Evolutionary conservation across 1,139 yeast species (phyloP).

Genomic region (Fermentozyma sake): DNA sequence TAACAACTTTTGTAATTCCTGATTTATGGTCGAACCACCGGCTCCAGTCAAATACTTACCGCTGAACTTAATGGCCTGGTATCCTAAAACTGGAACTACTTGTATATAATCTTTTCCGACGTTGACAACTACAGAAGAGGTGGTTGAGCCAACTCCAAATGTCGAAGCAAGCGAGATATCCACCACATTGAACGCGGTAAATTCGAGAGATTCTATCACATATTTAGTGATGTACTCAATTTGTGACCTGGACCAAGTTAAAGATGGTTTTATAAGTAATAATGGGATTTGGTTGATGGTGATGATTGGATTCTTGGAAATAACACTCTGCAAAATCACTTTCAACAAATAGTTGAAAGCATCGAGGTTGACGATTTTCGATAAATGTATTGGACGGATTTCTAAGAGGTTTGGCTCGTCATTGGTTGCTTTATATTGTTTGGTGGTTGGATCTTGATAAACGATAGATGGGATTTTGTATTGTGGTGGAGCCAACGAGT

Average conservation of each 20-base stretch:
- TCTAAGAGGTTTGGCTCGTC: constrained; percentile 27
- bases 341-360: constrained; percentile 71
- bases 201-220: constrained; percentile 67
- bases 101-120: constrained; percentile 75
- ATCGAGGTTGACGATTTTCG: constrained; percentile 59
- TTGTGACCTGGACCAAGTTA: constrained; percentile 64
- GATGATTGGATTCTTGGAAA: constrained; percentile 47
- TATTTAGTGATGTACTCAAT: constrained; percentile 70
- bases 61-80: constrained; percentile 55
- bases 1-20: constrained; percentile 43
- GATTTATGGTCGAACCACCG: constrained; percentile 68
- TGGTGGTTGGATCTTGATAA: constrained; percentile 46
- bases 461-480: constrained; percentile 73
- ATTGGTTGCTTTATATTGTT: constrained; percentile 34
- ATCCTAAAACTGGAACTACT: constrained; percentile 73
- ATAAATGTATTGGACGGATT: constrained; percentile 59
- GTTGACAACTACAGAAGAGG: constrained; percentile 71
- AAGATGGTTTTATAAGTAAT: constrained; percentile 58
- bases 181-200: constrained; percentile 68
- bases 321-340: constrained; percentile 53
- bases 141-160: constrained; percentile 65
- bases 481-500: constrained; percentile 73
- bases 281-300: constrained; percentile 44
- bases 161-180: constrained; percentile 69
- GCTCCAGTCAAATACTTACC: constrained; percentile 37